These are phyloP conservation scores for Emericellopsis cladophorae DNA, from an alignment of 2,329 filamentous ascomycete species.

Conservation along the genomic window DNA sequence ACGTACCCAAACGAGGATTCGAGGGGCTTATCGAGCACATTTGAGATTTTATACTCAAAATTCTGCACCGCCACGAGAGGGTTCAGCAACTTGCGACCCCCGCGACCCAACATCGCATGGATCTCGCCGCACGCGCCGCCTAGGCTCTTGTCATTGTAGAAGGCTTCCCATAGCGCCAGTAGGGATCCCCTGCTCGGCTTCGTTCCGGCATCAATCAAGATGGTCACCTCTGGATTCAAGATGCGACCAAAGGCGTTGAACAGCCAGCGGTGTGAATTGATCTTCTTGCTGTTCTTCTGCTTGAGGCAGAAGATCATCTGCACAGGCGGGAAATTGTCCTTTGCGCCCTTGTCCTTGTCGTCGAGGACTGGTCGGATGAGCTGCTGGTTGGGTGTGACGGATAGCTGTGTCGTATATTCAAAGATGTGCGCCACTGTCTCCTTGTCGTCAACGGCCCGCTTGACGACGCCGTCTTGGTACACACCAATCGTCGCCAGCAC, in stretches of 20 bases:
- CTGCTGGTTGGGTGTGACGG: slow-evolving; percentile 82
- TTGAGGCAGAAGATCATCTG: slow-evolving; percentile 97
- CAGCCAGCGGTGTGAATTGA: slow-evolving; percentile 92
- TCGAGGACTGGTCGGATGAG: slow-evolving; percentile 82
- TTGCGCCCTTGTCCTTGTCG: slow-evolving; percentile 49
- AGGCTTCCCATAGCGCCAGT: slow-evolving; percentile 80
- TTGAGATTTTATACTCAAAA: slow-evolving; percentile 97
- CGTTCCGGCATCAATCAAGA: slow-evolving; percentile 83
- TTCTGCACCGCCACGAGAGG: slow-evolving; percentile 85
- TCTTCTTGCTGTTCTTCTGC: slow-evolving; percentile 95
- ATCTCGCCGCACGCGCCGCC: slow-evolving; percentile 50
- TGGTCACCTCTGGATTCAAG: slow-evolving; percentile 83
- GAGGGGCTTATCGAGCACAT: slow-evolving; percentile 87
- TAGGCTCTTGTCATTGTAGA: slow-evolving; percentile 33
- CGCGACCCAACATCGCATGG: slow-evolving; percentile 80
- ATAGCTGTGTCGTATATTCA: slow-evolving; percentile 89
- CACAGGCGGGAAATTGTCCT: slow-evolving; percentile 63
- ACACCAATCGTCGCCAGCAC: slow-evolving; percentile 83
- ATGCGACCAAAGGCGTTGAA: slow-evolving; percentile 92
- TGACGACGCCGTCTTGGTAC: slow-evolving; percentile 92
- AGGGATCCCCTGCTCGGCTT: slow-evolving; percentile 81
- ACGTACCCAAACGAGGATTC: slow-evolving; percentile 92
- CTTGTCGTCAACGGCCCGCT: slow-evolving; percentile 87
- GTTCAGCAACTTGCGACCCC: slow-evolving; percentile 76
- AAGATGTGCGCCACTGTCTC: slow-evolving; percentile 88